phyloP scores from a whole-genome alignment of 345 rosid species.

The Angophora floribunda region DNA sequence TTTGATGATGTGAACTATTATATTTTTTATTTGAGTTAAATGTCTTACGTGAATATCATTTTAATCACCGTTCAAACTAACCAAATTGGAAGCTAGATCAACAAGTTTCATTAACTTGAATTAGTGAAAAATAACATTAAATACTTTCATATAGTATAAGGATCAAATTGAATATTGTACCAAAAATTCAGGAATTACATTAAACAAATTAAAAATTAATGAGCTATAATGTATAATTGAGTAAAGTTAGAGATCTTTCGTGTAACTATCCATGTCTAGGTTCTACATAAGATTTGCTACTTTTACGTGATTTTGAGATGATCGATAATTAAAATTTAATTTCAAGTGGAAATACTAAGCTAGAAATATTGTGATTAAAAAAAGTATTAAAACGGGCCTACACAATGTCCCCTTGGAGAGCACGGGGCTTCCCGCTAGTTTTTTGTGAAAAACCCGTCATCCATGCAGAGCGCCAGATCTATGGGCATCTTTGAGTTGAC shows the following conservation, averaged over 20 bases:
- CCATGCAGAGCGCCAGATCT: background rate
- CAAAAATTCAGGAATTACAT: no score
- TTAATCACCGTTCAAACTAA: no score
- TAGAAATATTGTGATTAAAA: background rate
- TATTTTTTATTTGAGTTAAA: background rate
- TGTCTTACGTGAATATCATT: background rate
- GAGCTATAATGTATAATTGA: accelerated
- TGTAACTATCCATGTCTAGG: background rate
- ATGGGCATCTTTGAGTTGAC: background rate
- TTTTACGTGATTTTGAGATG: background rate
- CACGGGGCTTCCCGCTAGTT: background rate
- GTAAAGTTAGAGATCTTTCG: no score
- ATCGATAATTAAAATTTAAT: no score
- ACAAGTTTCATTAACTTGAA: background rate
- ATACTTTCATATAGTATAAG: no score
- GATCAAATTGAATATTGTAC: no score
- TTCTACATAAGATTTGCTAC: background rate
- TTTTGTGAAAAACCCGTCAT: background rate
- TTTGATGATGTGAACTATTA: no score
- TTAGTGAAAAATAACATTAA: no score
- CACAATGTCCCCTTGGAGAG: background rate
- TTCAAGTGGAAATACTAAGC: background rate
- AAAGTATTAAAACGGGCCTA: background rate
- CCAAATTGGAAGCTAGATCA: background rate
- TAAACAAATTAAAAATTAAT: no score